phyloP scores from a whole-genome alignment of 306 rosid species.

The Coriaria nepalensis region DNA sequence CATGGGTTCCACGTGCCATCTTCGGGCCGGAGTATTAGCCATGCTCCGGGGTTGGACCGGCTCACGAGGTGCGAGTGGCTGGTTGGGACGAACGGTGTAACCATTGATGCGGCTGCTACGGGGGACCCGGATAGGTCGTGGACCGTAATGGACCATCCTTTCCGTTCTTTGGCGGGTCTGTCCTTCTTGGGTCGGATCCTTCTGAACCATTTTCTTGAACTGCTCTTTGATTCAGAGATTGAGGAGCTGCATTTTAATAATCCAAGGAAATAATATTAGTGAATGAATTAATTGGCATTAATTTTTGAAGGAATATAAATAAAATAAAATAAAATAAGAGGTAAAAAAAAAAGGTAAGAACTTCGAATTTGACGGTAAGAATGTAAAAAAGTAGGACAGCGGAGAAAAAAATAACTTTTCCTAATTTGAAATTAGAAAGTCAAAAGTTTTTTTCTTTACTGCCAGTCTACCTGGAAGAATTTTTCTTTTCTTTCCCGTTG shows the following conservation, averaged over 20 bases:
- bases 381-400: too few relatives aligned
- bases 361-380: too few relatives aligned
- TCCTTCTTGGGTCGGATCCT: conserved; percentile 20
- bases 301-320: neutral
- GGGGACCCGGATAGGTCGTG: conserved; percentile 44
- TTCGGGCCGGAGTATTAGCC: conserved; percentile 33
- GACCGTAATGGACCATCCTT: conserved; percentile 40
- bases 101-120: conserved; percentile 39
- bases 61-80: conserved; percentile 33
- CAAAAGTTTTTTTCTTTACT: too few relatives aligned
- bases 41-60: conserved; percentile 42
- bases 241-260: conserved; percentile 11
- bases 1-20: conserved; percentile 38
- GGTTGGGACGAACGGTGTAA: conserved; percentile 35
- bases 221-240: conserved; percentile 16
- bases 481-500: neutral
- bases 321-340: neutral
- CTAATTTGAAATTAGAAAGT: too few relatives aligned
- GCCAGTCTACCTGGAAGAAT: neutral
- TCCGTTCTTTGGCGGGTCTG: conserved; percentile 23
- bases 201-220: conserved; percentile 22
- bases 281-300: too few relatives aligned
- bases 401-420: too few relatives aligned
- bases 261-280: neutral
- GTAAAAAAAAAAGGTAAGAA: neutral